Evolutionary conservation across 2,329 filamentous ascomycete genomes (phyloP), one percentile per base, ranked within the genome.

Genomic region (Bipolaris bicolor): DNA sequence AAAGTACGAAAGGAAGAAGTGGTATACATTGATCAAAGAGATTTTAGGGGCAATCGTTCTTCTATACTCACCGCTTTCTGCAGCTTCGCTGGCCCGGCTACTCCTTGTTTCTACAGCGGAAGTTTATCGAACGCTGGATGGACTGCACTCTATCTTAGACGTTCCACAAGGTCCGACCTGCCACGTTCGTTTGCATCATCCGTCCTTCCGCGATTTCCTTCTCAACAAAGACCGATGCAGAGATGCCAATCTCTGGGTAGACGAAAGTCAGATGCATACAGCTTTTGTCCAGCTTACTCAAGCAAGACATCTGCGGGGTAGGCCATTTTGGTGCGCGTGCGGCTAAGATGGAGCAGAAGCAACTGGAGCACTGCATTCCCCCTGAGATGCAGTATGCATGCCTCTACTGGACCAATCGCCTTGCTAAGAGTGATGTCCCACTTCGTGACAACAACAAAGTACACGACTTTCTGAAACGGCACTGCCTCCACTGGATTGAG

Each of bases 171-270:
- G 48, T 22, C 11, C 45, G 3, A 13, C 2, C 1, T 5, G 2
- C 24, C 18, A 20, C 6, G 1, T 52, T 2, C 54, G 49, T 3
- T n/a, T 57, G 15, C 49, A 51, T 1, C 41, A 72, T 43, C 51
- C 62, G 11, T 73, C 67, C 5, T 73, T 72, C 49, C 61, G 64
- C 34, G 67, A 73, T 9, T 73, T 73, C 51, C 63, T 72, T 16
- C 20, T 70, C 33, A 46, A 63, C 36, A 51, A 37, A 1, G 29
- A 68, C 7, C 67, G 62, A 61, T 56, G 64, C 9, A 62, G 53
- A n/a, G 65, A 70, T 16, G 57, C 45, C 45, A 31, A 10, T 26
- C 15, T 80, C 59, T 10, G 37, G 16, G 11, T 18, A 11, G 16
- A 40, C 18, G 10, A 40, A 18, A 40, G 11, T 5, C 37, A 20